phyloP scores from a whole-genome alignment of 108 stramenopile genomes.

The Cylindrotheca closterium region DNA sequence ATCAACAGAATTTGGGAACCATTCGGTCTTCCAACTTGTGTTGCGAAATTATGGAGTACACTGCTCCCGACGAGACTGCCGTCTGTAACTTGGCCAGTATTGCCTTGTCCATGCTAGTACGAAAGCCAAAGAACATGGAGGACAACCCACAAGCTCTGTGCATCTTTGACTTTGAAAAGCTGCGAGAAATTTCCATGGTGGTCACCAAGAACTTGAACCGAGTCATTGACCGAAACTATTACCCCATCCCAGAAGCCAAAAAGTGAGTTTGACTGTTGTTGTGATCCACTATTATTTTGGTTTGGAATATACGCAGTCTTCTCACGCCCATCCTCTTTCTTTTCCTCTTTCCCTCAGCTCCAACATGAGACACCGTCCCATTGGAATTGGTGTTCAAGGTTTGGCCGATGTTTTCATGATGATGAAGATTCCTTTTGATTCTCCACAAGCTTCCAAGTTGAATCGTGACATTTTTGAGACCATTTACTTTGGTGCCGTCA shows the following conservation, averaged over 20 bases:
- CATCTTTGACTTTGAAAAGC: conserved; percentile 87
- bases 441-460: conserved; percentile 73
- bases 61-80: conserved; percentile 96
- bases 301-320: not conserved
- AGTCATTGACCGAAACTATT: conserved; percentile 98
- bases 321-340: not conserved
- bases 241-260: conserved; percentile 89
- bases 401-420: conserved; percentile 97
- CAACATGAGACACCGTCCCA: conserved; percentile 98
- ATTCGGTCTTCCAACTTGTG: conserved; percentile 98
- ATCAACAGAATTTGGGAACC: conserved; percentile 98
- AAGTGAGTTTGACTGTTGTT: conserved; percentile 13
- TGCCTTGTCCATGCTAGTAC: conserved; percentile 91
- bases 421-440: conserved; percentile 95
- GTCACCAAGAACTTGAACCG: conserved; percentile 96
- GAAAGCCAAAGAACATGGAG: conserved; percentile 18
- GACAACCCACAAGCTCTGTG: conserved; percentile 28
- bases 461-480: conserved; percentile 99
- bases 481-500: conserved; percentile 97
- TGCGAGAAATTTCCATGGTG: conserved; percentile 88
- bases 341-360: conserved; percentile 13
- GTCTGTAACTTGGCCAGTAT: conserved; percentile 99
- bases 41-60: conserved; percentile 99
- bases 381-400: conserved; percentile 99
- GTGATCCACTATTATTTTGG: not conserved